Evolutionary conservation across 2,329 filamentous ascomycete genomes (phyloP).

Genomic region (Talaromyces sp.): DNA sequence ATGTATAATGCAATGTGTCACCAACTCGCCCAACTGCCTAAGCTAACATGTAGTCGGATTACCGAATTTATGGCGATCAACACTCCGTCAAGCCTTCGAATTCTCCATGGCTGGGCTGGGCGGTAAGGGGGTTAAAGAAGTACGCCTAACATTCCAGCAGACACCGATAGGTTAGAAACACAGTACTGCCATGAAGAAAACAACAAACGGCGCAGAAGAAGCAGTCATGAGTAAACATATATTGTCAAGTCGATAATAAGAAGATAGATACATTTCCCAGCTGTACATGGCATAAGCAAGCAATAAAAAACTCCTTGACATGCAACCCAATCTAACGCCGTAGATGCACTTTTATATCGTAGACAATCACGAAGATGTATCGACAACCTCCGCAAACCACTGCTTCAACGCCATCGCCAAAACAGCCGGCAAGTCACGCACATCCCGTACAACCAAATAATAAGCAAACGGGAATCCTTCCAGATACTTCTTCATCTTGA

Average conservation of each 20-base stretch:
- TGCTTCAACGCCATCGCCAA: conserved; percentile 84
- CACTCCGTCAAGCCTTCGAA: too few relatives aligned
- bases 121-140: too few relatives aligned
- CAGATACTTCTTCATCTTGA: conserved; percentile 85
- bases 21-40: too few relatives aligned
- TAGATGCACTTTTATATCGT: conserved; percentile 17
- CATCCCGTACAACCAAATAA: conserved; percentile 89
- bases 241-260: background rate
- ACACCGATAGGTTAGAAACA: too few relatives aligned
- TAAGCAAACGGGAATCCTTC: conserved; percentile 97
- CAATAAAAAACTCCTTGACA: background rate
- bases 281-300: background rate
- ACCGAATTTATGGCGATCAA: too few relatives aligned
- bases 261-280: background rate
- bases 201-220: too few relatives aligned
- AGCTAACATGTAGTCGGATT: too few relatives aligned
- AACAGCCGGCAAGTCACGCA: conserved; percentile 84
- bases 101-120: too few relatives aligned
- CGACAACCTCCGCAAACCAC: conserved; percentile 79
- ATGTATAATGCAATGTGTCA: too few relatives aligned
- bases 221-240: background rate
- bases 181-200: too few relatives aligned
- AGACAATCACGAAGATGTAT: conserved; percentile 34
- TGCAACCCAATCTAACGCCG: conserved; percentile 13
- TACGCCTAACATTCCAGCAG: too few relatives aligned